Evolutionary conservation across 1,139 yeast species (phyloP).

Genomic region (Kurtzmaniella natalensis): DNA sequence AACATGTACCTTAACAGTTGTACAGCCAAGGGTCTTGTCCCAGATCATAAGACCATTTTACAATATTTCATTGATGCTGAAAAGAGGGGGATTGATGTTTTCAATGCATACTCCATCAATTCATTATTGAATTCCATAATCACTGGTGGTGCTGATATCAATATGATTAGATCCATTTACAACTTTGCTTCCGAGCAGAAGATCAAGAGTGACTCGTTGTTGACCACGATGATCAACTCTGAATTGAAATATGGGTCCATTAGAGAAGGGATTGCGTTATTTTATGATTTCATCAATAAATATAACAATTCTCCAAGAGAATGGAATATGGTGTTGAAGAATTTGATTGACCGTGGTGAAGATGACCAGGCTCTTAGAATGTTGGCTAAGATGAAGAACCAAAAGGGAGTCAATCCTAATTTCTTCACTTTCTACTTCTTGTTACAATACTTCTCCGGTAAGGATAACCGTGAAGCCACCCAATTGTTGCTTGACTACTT

Average conservation of each 20-base stretch:
- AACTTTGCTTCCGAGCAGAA: conserved; percentile 24
- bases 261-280: conserved; percentile 44
- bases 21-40: conserved; percentile 40
- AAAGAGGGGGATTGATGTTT: conserved; percentile 30
- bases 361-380: conserved; percentile 36
- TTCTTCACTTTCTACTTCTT: conserved; percentile 54
- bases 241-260: conserved; percentile 51
- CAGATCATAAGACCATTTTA: conserved; percentile 33
- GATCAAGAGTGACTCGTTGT: conserved; percentile 34
- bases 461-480: conserved; percentile 27
- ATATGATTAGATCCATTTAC: conserved; percentile 47
- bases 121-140: conserved; percentile 56
- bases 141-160: conserved; percentile 41
- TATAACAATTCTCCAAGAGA: conserved; percentile 35
- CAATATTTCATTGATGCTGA: conserved; percentile 42
- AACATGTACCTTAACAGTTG: conserved; percentile 51
- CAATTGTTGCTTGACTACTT: conserved; percentile 36
- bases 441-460: conserved; percentile 38
- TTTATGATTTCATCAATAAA: conserved; percentile 36
- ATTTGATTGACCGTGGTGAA: conserved; percentile 35
- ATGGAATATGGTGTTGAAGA: conserved; percentile 60
- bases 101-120: conserved; percentile 50
- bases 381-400: conserved; percentile 26
- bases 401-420: conserved; percentile 38
- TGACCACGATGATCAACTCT: conserved; percentile 55